Conservation (phyloP, 495 filamentous ascomycete species). For the Aspergillus carlsbadensis region DNA sequence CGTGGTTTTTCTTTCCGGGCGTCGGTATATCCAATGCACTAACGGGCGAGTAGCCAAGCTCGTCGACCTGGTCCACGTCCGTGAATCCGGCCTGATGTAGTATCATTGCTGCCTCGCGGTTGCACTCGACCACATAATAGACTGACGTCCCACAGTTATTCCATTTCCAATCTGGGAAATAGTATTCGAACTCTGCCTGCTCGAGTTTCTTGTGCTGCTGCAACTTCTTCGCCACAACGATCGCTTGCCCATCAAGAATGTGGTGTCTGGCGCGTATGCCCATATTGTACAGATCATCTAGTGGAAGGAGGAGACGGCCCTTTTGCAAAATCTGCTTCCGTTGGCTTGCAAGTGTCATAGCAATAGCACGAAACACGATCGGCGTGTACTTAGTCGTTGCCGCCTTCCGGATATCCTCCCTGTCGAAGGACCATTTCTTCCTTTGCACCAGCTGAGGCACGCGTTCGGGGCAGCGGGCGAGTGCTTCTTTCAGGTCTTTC, state of each 20-base stretch:
- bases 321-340: not conserved
- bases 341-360: not conserved
- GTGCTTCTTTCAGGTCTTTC: too few species aligned
- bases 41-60: not conserved
- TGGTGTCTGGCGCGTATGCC: not conserved
- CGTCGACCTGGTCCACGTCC: not conserved
- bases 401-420: not conserved
- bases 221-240: not conserved
- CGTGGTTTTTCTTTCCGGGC: not conserved
- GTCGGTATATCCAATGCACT: not conserved
- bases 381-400: not conserved
- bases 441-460: not conserved
- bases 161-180: not conserved
- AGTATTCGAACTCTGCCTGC: not conserved
- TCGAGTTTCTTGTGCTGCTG: not conserved
- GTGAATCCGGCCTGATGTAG: not conserved
- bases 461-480: too few species aligned
- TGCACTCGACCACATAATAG: not conserved
- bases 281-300: not conserved
- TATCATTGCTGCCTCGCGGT: not conserved
- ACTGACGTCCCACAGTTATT: not conserved
- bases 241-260: not conserved
- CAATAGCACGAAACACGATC: not conserved
- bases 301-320: not conserved
- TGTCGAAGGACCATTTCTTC: not conserved